Evolutionary conservation across 331 rosid species (phyloP).

Genomic region (Telfairia occidentalis): DNA sequence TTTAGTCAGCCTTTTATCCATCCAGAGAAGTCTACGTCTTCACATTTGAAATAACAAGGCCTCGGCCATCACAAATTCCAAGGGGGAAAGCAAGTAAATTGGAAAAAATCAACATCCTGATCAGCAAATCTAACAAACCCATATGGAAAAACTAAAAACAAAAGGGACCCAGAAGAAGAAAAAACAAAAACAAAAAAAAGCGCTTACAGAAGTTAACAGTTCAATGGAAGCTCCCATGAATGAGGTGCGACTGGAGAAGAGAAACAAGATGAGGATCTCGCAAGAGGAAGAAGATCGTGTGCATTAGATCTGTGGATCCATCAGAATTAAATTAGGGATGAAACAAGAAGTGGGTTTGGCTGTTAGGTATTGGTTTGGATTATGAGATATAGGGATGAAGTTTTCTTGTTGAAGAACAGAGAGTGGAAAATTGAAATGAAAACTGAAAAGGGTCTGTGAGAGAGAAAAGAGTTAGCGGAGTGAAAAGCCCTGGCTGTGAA

Average conservation of each 20-base stretch:
- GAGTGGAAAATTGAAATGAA: constrained; percentile 11
- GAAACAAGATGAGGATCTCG: constrained; percentile 28
- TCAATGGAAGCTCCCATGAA: not conserved
- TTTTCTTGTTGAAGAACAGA: constrained; percentile 25
- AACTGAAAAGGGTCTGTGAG: constrained; percentile 11
- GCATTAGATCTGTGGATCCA: constrained; percentile 73
- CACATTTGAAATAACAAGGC: constrained; percentile 8
- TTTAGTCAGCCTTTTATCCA: not conserved
- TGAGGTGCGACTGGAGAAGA: not conserved
- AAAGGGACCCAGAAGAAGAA: constrained; percentile 1
- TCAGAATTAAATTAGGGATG: constrained; percentile 23
- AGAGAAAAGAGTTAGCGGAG: constrained; percentile 4
- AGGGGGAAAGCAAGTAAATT: not conserved
- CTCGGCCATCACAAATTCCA: not conserved
- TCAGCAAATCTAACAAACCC: constrained; percentile 1
- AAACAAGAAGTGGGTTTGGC: constrained; percentile 12
- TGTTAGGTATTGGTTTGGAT: not conserved
- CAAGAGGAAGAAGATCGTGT: constrained; percentile 7
- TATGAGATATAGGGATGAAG: constrained; percentile 14
- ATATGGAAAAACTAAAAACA: not conserved
- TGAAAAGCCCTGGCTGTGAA: not conserved
- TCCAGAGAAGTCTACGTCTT: constrained; percentile 8
- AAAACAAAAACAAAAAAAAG: not conserved
- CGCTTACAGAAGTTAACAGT: not conserved
- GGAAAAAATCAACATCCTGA: constrained; percentile 1